Evolutionary conservation across 2,329 filamentous ascomycete genomes (phyloP).

Genomic region (Colletotrichum noveboracense): DNA sequence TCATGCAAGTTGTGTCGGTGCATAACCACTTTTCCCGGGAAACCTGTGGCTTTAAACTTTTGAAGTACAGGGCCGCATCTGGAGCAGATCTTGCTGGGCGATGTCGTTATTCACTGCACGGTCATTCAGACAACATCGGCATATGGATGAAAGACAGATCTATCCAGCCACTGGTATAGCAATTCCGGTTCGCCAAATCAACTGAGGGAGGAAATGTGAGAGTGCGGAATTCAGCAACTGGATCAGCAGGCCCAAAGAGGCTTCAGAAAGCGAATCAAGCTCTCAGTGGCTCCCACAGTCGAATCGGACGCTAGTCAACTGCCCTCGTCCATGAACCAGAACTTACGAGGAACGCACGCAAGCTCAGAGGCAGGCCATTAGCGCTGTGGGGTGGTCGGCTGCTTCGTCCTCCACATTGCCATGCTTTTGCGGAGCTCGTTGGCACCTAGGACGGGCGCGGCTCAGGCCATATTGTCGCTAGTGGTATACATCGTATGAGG

Average conservation of each 20-base stretch:
- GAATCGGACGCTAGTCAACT: constrained; percentile 19
- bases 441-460: constrained; percentile 12
- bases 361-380: neutral
- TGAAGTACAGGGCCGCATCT: neutral
- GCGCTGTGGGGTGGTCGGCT: neutral
- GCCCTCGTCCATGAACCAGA: neutral
- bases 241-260: constrained; percentile 15
- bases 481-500: constrained; percentile 11
- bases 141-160: neutral
- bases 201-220: neutral
- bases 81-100: neutral
- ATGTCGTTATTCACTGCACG: neutral
- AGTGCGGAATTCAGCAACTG: constrained; percentile 10
- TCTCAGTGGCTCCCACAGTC: constrained; percentile 17
- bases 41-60: neutral
- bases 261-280: constrained; percentile 22
- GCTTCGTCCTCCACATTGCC: constrained; percentile 11
- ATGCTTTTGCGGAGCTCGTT: constrained; percentile 15
- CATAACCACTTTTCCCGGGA: neutral
- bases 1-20: neutral
- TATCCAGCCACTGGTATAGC: neutral
- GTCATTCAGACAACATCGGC: neutral
- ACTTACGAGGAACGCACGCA: constrained; percentile 5
- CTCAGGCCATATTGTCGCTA: constrained; percentile 14
- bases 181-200: neutral